Conservation (phyloP, 106 monocot genomes). For the Narthecium ossifragum region DNA sequence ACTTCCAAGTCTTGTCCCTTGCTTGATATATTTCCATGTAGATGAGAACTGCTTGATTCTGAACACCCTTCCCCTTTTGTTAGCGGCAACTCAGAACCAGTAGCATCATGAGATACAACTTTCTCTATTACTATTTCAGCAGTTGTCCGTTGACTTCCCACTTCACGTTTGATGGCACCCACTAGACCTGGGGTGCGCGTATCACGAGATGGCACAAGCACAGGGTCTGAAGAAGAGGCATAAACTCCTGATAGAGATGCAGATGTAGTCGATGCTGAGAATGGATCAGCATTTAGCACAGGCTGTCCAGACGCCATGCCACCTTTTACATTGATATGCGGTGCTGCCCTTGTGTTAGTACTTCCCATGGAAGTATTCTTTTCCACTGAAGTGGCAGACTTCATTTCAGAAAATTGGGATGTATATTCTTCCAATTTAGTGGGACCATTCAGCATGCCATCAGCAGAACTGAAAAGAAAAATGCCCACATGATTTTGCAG, state of each 20-base stretch:
- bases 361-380: not conserved
- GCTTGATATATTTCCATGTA: slow-evolving; percentile 8
- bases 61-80: slow-evolving; percentile 3
- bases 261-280: too few relatives aligned
- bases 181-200: slow-evolving; percentile 10
- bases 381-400: not conserved
- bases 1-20: slow-evolving; percentile 14
- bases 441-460: slow-evolving; percentile 23
- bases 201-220: slow-evolving; percentile 28
- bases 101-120: slow-evolving; percentile 2
- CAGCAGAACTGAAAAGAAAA: slow-evolving; percentile 25
- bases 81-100: slow-evolving; percentile 1
- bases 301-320: slow-evolving; percentile 1
- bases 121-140: slow-evolving; percentile 10
- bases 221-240: slow-evolving; percentile 28
- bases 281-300: too few relatives aligned
- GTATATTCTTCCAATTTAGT: slow-evolving; percentile 4
- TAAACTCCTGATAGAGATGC: slow-evolving; percentile 20
- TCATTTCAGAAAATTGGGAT: slow-evolving; percentile 8
- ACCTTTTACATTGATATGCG: not conserved
- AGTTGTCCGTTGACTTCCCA: slow-evolving; percentile 22
- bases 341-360: not conserved
- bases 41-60: slow-evolving; percentile 1
- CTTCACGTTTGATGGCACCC: slow-evolving; percentile 23
- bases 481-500: too few relatives aligned